These are phyloP conservation scores for Tuber melanosporum DNA, from an alignment of 495 filamentous ascomycete species.

Conservation along the genomic window DNA sequence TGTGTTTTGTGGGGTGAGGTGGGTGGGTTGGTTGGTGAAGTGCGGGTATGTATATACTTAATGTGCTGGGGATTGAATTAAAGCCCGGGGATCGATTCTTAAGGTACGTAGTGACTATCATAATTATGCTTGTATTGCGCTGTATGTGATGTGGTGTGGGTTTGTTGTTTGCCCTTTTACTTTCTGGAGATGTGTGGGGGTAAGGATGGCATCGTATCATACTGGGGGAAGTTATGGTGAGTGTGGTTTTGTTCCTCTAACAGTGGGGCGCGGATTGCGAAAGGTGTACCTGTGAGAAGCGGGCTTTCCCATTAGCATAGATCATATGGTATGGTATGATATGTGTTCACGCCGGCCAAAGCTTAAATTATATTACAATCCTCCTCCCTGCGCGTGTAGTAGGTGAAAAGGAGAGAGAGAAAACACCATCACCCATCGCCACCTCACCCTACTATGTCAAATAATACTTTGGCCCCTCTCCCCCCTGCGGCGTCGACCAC, in stretches of 20 bases:
- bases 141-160: neutral
- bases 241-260: neutral
- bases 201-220: neutral
- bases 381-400: neutral
- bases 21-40: too few species aligned
- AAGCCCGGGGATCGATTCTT: too few species aligned
- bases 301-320: neutral
- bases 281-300: neutral
- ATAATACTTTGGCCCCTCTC: slow-evolving; percentile 93
- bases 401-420: neutral
- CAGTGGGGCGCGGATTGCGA: neutral
- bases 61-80: neutral
- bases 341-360: neutral
- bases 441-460: slow-evolving; percentile 57
- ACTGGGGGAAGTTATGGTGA: neutral
- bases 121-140: neutral
- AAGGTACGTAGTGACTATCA: neutral
- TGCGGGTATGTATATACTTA: neutral
- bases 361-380: neutral
- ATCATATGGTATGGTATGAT: neutral
- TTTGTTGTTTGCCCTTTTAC: neutral
- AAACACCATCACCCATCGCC: neutral
- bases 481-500: slow-evolving; percentile 91
- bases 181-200: neutral
- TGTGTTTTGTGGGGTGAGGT: too few species aligned